These are phyloP conservation scores for Olyra latifolia DNA, from an alignment of 176 grass and related monocot genomes.

Conservation along the genomic window DNA sequence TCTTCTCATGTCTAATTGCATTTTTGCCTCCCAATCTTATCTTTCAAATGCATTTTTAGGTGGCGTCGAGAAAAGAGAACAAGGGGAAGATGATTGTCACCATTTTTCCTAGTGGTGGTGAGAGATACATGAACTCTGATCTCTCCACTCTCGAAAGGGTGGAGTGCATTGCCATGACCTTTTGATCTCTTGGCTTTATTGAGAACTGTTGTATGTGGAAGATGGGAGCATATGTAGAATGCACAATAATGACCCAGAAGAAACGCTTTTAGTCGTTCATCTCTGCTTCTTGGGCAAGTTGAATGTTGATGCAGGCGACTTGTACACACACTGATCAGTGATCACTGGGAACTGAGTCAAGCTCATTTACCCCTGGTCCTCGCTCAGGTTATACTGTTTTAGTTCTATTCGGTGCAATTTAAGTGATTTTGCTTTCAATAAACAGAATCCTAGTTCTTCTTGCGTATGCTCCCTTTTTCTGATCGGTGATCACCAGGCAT, in stretches of 20 bases:
- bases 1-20: neutral
- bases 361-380: too few relatives aligned
- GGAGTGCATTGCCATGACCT: conserved; percentile 33
- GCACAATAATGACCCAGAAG: neutral
- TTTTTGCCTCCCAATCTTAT: neutral
- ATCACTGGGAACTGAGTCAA: neutral
- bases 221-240: neutral
- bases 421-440: too few relatives aligned
- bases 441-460: too few relatives aligned
- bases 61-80: conserved; percentile 25
- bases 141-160: conserved; percentile 18
- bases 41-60: conserved; percentile 1
- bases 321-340: neutral
- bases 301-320: neutral
- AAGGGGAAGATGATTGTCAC: conserved; percentile 36
- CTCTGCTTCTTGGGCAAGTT: neutral
- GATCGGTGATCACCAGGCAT: too few relatives aligned
- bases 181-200: neutral
- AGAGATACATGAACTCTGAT: conserved; percentile 36
- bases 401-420: too few relatives aligned
- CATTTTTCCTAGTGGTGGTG: conserved; percentile 28
- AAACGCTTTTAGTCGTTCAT: neutral
- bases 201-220: neutral
- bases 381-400: too few relatives aligned
- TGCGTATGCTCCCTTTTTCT: too few relatives aligned